These are phyloP conservation scores for Trichoderma gracile DNA, from an alignment of 2,329 filamentous ascomycete species.

Conservation along the genomic window DNA sequence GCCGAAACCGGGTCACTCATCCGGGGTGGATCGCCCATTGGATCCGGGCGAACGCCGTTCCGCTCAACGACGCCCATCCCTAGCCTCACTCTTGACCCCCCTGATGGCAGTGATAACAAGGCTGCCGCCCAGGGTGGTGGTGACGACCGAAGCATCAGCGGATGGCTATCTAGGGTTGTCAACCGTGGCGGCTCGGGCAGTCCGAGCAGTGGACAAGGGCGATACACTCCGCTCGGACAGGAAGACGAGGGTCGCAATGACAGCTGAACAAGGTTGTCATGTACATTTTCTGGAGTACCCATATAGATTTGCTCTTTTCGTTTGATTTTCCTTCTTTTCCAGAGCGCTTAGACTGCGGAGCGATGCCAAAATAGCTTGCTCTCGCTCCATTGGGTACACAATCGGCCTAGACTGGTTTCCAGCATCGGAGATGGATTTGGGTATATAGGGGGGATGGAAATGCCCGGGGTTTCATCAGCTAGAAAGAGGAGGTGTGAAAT, in stretches of 20 bases:
- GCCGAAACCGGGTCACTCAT: constrained; percentile 80
- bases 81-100: constrained; percentile 76
- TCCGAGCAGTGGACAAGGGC: constrained; percentile 43
- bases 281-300: constrained; percentile 28
- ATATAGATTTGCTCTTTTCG: constrained; percentile 34
- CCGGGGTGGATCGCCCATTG: constrained; percentile 69
- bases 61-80: constrained; percentile 69
- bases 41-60: constrained; percentile 62
- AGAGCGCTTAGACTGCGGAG: constrained; percentile 43
- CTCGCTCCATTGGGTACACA: neutral
- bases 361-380: neutral
- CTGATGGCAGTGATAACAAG: constrained; percentile 54
- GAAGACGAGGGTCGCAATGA: constrained; percentile 40
- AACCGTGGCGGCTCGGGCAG: constrained; percentile 44
- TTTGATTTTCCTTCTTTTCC: constrained; percentile 1
- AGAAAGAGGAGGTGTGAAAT: neutral
- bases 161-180: constrained; percentile 51
- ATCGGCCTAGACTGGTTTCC: constrained; percentile 14
- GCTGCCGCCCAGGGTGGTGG: constrained; percentile 39
- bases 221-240: constrained; percentile 46
- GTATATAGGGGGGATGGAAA: constrained; percentile 9
- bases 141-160: constrained; percentile 48
- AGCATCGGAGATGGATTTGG: constrained; percentile 4
- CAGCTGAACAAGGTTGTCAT: constrained; percentile 30
- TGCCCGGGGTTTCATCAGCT: neutral